Conservation (phyloP, 768 basidiomycete genomes). For the Boletus bicolor region DNA sequence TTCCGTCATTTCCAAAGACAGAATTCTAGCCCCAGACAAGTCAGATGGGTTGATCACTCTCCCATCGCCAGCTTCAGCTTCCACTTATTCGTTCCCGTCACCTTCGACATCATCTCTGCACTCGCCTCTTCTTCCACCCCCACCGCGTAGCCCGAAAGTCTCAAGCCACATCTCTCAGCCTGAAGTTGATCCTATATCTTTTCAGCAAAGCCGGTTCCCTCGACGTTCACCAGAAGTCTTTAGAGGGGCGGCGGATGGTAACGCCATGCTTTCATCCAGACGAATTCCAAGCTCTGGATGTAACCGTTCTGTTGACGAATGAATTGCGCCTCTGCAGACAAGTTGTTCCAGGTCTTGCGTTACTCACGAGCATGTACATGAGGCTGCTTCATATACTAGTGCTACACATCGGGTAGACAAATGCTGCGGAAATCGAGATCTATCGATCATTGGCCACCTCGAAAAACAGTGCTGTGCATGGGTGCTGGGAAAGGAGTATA, state of each 20-base stretch:
- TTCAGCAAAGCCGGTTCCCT: conserved; percentile 41
- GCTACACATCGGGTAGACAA: not conserved
- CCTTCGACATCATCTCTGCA: conserved; percentile 27
- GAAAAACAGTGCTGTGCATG: not conserved
- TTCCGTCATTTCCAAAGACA: conserved; percentile 40
- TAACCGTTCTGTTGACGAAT: conserved; percentile 13
- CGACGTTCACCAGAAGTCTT: conserved; percentile 26
- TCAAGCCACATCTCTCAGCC: conserved; percentile 27
- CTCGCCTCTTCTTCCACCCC: conserved; percentile 24
- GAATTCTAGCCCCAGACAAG: conserved; percentile 43
- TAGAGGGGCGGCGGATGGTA: conserved; percentile 13
- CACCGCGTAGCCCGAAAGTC: conserved; percentile 23
- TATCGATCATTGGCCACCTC: not conserved
- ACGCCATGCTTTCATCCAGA: conserved; percentile 21
- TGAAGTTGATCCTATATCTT: conserved; percentile 29
- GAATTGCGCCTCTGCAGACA: not conserved
- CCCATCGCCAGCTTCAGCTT: conserved; percentile 33
- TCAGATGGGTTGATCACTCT: conserved; percentile 74
- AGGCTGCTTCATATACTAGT: not conserved
- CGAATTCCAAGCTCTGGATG: conserved; percentile 10
- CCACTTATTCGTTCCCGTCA: conserved; percentile 24
- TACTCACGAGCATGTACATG: conserved; percentile 2
- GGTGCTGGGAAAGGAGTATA: not conserved
- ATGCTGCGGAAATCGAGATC: not conserved
- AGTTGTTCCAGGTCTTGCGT: not conserved